phyloP scores from a whole-genome alignment of 179 eudicot species.

The Patellifolia procumbens region DNA sequence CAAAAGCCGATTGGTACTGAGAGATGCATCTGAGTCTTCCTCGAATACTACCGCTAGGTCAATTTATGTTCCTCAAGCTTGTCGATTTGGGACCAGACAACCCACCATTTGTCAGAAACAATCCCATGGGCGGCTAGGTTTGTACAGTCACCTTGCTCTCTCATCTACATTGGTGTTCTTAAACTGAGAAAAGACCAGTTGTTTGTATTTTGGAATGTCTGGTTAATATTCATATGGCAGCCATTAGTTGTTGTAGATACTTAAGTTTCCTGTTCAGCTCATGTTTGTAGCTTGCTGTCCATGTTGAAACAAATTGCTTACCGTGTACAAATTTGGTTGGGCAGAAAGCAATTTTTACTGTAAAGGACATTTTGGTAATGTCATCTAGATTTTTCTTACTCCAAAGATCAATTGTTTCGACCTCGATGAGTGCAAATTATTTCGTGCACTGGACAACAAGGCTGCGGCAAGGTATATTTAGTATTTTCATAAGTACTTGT shows the following conservation, averaged over 20 bases:
- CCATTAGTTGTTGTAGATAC: constrained; percentile 31
- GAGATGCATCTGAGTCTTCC: constrained; percentile 44
- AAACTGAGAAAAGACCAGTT: constrained; percentile 33
- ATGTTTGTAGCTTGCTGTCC: constrained; percentile 9
- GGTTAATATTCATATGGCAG: neutral
- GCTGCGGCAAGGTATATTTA: too few species aligned
- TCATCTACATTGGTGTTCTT: constrained; percentile 55
- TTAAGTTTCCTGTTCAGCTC: constrained; percentile 9
- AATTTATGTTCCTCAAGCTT: constrained; percentile 28
- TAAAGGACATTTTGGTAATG: constrained; percentile 11
- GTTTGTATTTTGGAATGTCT: neutral
- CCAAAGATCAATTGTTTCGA: neutral
- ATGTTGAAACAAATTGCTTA: neutral
- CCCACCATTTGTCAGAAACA: constrained; percentile 46
- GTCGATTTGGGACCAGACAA: constrained; percentile 46
- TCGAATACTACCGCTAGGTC: constrained; percentile 36
- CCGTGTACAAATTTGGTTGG: constrained; percentile 5
- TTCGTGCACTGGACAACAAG: too few species aligned
- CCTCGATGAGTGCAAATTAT: too few species aligned
- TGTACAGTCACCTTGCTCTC: constrained; percentile 44
- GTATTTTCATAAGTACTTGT: too few species aligned
- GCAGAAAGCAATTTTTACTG: constrained; percentile 13
- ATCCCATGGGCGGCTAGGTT: constrained; percentile 43
- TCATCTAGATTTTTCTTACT: neutral
- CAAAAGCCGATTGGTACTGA: constrained; percentile 45